Evolutionary conservation across 768 basidiomycete species (phyloP).

Genomic region (Rossbeevera mucosa): DNA sequence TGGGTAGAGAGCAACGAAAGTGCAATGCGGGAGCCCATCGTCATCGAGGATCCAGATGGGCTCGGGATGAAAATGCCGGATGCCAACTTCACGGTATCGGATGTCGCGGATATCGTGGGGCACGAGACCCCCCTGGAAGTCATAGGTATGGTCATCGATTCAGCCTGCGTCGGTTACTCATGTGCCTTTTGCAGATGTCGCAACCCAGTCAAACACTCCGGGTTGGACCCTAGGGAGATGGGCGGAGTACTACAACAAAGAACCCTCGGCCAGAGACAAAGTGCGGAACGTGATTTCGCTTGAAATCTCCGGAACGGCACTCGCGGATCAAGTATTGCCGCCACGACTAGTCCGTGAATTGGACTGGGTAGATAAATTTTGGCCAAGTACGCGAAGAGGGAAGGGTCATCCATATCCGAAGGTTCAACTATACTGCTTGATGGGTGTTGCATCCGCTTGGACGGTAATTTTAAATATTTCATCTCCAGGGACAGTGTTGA

Average conservation of each 20-base stretch:
- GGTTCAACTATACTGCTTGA: conserved; percentile 93
- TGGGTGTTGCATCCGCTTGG: conserved; percentile 93
- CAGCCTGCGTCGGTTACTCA: conserved; percentile 3
- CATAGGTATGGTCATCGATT: conserved; percentile 56
- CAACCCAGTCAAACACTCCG: conserved; percentile 76
- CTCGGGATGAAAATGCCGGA: conserved; percentile 90
- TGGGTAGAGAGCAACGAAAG: conserved; percentile 72
- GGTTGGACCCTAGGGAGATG: conserved; percentile 91
- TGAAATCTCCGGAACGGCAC: conserved; percentile 82
- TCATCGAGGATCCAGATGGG: conserved; percentile 73
- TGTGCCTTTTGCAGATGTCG: conserved; percentile 56
- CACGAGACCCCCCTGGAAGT: conserved; percentile 81
- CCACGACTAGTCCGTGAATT: conserved; percentile 82
- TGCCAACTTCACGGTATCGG: conserved; percentile 63
- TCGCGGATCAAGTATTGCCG: conserved; percentile 75
- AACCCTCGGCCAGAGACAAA: conserved; percentile 70
- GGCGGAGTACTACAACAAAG: conserved; percentile 79
- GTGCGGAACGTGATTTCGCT: conserved; percentile 94
- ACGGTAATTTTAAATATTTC: conserved; percentile 56
- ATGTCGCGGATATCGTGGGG: conserved; percentile 79
- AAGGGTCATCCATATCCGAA: conserved; percentile 80
- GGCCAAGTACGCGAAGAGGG: conserved; percentile 76
- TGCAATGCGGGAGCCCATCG: conserved; percentile 78
- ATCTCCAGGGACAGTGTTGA: background rate
- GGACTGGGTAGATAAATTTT: conserved; percentile 97